Conservation (phyloP, 2,329 filamentous ascomycete genomes). For the Eurotiales sp. region DNA sequence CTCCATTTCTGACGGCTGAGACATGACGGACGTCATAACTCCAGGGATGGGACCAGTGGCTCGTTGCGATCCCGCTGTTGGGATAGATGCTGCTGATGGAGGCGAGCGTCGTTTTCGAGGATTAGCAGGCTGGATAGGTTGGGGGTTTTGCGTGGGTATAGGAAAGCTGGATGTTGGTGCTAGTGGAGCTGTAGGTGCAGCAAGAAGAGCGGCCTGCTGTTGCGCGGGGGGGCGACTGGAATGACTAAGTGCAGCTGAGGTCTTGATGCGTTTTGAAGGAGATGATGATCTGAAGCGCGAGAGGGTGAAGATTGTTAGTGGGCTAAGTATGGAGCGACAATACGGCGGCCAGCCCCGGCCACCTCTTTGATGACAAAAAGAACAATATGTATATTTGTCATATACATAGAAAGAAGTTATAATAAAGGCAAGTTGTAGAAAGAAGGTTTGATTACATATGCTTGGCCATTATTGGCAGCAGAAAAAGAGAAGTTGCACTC, state of each 20-base stretch:
- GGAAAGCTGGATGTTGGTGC: constrained; percentile 1
- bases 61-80: constrained; percentile 33
- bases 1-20: constrained; percentile 21
- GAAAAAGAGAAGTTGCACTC: constrained; percentile 24
- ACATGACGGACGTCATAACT: constrained; percentile 26
- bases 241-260: constrained; percentile 32
- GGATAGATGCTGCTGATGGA: constrained; percentile 31
- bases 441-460: too few species aligned
- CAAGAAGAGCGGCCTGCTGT: constrained; percentile 35
- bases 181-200: constrained; percentile 17
- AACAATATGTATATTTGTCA: too few species aligned
- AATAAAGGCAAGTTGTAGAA: too few species aligned
- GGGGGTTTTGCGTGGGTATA: constrained; percentile 4
- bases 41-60: constrained; percentile 24
- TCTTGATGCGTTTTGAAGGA: constrained; percentile 41
- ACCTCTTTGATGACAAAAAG: background rate
- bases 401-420: background rate
- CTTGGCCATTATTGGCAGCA: background rate
- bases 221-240: constrained; percentile 36
- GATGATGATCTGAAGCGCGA: constrained; percentile 33
- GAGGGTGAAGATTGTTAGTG: constrained; percentile 1
- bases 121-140: constrained; percentile 23
- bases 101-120: constrained; percentile 45
- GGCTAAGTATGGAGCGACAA: background rate
- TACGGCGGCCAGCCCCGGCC: too few species aligned